Percentiles rank a stretch among this genome's conserved stretches.
Conservation (phyloP, 2,329 filamentous ascomycete genomes). For the Colletotrichum sansevieriae region DNA sequence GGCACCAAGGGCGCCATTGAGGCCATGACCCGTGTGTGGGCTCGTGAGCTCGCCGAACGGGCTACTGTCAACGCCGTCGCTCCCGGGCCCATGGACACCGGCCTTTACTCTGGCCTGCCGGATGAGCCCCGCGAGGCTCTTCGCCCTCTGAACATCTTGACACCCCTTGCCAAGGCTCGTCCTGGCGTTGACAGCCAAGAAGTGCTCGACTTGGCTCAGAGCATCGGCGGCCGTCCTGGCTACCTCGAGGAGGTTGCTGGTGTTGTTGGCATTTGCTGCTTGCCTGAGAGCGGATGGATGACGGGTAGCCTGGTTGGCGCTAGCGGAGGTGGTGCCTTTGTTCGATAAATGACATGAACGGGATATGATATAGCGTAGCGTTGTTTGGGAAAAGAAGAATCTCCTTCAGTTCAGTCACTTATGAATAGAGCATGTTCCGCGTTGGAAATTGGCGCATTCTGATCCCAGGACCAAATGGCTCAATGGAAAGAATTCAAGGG, state of each 20-base stretch:
- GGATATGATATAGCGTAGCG: neutral
- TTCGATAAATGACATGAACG: conserved; percentile 15
- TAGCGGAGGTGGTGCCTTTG: conserved; percentile 64
- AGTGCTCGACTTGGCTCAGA: conserved; percentile 58
- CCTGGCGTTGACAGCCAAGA: conserved; percentile 45
- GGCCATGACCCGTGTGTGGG: conserved; percentile 71
- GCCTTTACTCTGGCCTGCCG: conserved; percentile 61
- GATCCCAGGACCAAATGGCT: neutral
- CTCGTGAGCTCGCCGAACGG: conserved; percentile 65
- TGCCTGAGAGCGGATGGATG: conserved; percentile 74
- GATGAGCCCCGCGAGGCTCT: conserved; percentile 62
- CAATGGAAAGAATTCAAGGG: no score
- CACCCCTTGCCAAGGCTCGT: conserved; percentile 61
- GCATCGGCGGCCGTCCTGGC: conserved; percentile 63
- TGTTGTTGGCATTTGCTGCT: conserved; percentile 78
- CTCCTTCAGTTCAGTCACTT: neutral
- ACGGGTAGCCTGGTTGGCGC: conserved; percentile 79
- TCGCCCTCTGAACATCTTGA: conserved; percentile 52
- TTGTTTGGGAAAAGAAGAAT: conserved; percentile 11
- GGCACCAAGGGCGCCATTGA: conserved; percentile 70
- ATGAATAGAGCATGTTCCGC: neutral
- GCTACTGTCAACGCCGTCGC: conserved; percentile 70
- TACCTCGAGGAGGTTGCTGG: conserved; percentile 78
- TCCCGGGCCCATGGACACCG: conserved; percentile 60
- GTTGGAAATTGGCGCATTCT: neutral